phyloP scores from a whole-genome alignment of 2,329 filamentous ascomycete species.

The Clonostachys solani region DNA sequence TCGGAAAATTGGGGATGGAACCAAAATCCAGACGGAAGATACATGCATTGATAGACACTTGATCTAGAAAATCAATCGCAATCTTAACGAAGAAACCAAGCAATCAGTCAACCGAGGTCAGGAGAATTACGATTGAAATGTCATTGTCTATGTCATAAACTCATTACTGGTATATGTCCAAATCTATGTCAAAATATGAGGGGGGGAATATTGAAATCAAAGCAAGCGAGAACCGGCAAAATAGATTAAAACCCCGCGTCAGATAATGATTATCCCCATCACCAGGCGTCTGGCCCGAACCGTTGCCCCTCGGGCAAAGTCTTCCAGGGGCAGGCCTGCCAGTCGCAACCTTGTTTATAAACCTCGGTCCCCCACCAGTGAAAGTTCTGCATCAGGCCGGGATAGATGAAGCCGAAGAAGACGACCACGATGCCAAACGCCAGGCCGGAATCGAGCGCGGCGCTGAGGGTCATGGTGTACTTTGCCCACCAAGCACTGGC shows the following conservation, averaged over 20 bases:
- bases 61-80: not conserved
- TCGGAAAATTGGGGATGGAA: conserved; percentile 1
- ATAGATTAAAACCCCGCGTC: not conserved
- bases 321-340: conserved; percentile 72
- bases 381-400: conserved; percentile 68
- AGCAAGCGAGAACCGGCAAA: too few species aligned
- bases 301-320: conserved; percentile 56
- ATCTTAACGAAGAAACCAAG: not conserved
- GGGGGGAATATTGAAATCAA: too few species aligned
- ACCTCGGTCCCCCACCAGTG: conserved; percentile 88
- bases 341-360: conserved; percentile 81
- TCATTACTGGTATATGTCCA: too few species aligned
- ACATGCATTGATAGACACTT: not conserved
- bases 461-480: conserved; percentile 85
- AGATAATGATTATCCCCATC: not conserved
- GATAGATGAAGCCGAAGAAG: conserved; percentile 84
- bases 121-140: too few species aligned
- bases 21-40: not conserved
- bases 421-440: conserved; percentile 80
- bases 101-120: too few species aligned
- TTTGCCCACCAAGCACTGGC: conserved; percentile 81
- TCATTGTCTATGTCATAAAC: too few species aligned
- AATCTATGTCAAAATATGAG: too few species aligned
- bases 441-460: conserved; percentile 76
- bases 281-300: conserved; percentile 65